phyloP scores from a whole-genome alignment of 495 filamentous ascomycete species.

The Aspergillus olivimuriae region DNA sequence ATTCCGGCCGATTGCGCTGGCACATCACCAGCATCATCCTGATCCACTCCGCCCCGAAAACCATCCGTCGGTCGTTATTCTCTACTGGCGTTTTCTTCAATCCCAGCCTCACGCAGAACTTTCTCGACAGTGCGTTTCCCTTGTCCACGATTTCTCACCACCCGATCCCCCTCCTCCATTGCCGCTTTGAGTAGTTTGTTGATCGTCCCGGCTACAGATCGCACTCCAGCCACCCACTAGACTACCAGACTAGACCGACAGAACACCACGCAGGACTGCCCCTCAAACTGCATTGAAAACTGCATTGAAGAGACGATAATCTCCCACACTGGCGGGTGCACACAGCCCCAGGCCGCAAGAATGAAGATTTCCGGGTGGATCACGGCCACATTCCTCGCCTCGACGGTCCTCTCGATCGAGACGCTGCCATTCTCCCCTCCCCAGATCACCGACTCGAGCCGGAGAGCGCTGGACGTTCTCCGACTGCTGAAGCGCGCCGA shows the following conservation, averaged over 20 bases:
- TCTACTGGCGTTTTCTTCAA: too few species aligned
- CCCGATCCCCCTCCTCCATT: conserved; percentile 3
- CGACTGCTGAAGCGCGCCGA: conserved; percentile 29
- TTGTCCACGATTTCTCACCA: background rate
- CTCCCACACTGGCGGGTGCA: conserved; percentile 8
- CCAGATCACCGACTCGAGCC: conserved; percentile 16
- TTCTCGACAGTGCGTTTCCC: too few species aligned
- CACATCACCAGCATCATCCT: conserved; percentile 14
- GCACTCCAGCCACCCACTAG: conserved; percentile 10
- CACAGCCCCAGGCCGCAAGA: conserved; percentile 18
- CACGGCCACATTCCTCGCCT: conserved; percentile 30
- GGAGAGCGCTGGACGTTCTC: conserved; percentile 33
- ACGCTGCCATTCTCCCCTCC: conserved; percentile 26
- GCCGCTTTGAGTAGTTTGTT: conserved; percentile 38
- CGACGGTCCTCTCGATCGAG: conserved; percentile 25
- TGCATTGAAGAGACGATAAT: too few species aligned
- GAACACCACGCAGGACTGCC: background rate
- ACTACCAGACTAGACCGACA: background rate
- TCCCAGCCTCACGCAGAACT: too few species aligned
- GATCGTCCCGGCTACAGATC: too few species aligned
- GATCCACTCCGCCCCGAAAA: conserved; percentile 11
- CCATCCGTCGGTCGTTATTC: too few species aligned
- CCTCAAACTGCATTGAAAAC: background rate
- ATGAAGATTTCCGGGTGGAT: conserved; percentile 38
- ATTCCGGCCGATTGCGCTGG: conserved; percentile 24